A percentile compares a stretch with the other conserved stretches of the same genome.
Evolutionary conservation across 1,284 basidiomycete species (phyloP).

Genomic region (Ganoderma lingzhi): DNA sequence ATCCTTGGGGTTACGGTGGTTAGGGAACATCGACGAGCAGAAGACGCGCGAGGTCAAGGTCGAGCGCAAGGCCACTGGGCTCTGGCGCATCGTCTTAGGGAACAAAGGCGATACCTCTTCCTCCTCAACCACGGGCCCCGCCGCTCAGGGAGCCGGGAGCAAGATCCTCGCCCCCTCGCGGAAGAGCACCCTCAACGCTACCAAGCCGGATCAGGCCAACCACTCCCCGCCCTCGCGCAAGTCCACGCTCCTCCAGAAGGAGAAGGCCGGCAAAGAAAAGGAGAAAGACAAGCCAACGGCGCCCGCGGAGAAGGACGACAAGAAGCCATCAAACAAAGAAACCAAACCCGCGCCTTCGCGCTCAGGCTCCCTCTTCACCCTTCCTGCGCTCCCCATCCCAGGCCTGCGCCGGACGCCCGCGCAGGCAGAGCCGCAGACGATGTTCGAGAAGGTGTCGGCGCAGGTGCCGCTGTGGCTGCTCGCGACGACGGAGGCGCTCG

Average conservation of each 20-base stretch:
- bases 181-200: constrained; percentile 21
- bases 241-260: constrained; percentile 12
- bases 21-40: constrained; percentile 65
- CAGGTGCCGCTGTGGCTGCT: constrained; percentile 76
- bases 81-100: constrained; percentile 60
- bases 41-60: constrained; percentile 65
- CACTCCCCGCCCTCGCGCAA: constrained; percentile 18
- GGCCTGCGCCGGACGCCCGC: constrained; percentile 16
- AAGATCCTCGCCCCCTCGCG: constrained; percentile 1
- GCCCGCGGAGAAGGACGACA: constrained; percentile 4
- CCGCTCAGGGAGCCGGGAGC: constrained; percentile 13
- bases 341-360: constrained; percentile 7
- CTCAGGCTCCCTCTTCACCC: constrained; percentile 27
- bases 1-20: constrained; percentile 7
- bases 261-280: constrained; percentile 10
- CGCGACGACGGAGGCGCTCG: constrained; percentile 72
- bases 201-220: constrained; percentile 20
- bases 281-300: not conserved
- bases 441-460: constrained; percentile 49
- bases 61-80: constrained; percentile 54
- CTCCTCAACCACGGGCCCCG: constrained; percentile 2
- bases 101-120: constrained; percentile 43
- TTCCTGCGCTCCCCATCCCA: constrained; percentile 28
- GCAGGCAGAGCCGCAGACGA: constrained; percentile 45
- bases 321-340: constrained; percentile 6